Evolutionary conservation across 139 green algal genomes (phyloP), one percentile per base, ranked within the genome.

Genomic region (Chlamydomonas sphaeroides): DNA sequence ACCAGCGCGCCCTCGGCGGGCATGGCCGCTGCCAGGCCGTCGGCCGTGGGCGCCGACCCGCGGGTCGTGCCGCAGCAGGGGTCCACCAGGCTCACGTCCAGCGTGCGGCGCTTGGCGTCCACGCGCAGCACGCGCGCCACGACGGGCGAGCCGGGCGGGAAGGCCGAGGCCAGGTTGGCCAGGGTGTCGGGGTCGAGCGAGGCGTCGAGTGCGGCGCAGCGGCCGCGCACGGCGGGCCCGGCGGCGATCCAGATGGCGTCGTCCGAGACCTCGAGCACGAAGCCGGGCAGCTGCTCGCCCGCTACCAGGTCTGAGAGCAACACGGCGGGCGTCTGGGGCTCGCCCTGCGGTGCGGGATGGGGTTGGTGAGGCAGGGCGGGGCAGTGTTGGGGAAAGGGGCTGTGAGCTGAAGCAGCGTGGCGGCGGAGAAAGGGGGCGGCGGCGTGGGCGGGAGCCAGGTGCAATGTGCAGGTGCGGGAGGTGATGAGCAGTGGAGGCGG

Each of bases 191-290:
- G 88, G 45, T 87, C 77, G 15, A 72, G 36, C 10, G 67, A 76
- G 5, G 83, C 68, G 65, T 97, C 91, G 25, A 95, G 77, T 11
- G 86, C 49, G 26, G 89, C 59, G 61, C 93, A 38, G 2, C 90
- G 87, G 10, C 88, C 93, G 15, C 88, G 67, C 30, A 92, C 62
- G 11, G 39, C 76, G 1, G 88, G 85, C 15, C 70, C 80, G 1
- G 93, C 65, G 7, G 68, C 70, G 39, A 95, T 26, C 92, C 91
- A 94, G 8, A 91, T 38, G 32, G 86, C 83, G 73, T 88, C 88
- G 26, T 89, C 86, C 0, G 30, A 74, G 8, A 92, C 80, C 63
- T 92, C 89, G 20, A 84, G 67, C 26, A 91, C 85, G 26, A 84
- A 63, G 36, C 91, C 87, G 0, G 25, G 5, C 30, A 93, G 67